Conservation (phyloP, 2,329 filamentous ascomycete genomes). For the Alternaria solani region DNA sequence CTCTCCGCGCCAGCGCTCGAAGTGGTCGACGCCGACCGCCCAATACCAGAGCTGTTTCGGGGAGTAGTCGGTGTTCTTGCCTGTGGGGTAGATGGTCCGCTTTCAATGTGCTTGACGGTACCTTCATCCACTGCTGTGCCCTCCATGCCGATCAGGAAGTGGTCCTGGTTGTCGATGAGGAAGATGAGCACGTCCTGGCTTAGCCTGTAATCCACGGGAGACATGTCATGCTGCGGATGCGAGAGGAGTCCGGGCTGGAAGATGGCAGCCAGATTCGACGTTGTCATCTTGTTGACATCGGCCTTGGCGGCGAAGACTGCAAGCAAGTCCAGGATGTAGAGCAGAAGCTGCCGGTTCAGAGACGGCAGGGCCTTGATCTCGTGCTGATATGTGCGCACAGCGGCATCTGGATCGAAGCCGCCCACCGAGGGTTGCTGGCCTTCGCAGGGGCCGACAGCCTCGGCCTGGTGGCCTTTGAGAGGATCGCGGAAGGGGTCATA, state of each 20-base stretch:
- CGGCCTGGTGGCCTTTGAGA: slow-evolving; percentile 72
- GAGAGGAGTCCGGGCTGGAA: slow-evolving; percentile 97
- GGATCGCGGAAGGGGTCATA: slow-evolving; percentile 92
- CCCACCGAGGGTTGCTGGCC: slow-evolving; percentile 72
- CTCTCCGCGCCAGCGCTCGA: slow-evolving; percentile 85
- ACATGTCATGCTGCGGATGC: slow-evolving; percentile 94
- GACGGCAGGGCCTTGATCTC: slow-evolving; percentile 93
- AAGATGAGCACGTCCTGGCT: slow-evolving; percentile 98
- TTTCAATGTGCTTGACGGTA: slow-evolving; percentile 72
- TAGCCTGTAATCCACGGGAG: slow-evolving; percentile 88
- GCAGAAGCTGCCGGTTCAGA: slow-evolving; percentile 88
- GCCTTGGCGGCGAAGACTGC: slow-evolving; percentile 98
- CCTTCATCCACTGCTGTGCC: slow-evolving; percentile 96
- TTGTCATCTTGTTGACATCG: slow-evolving; percentile 96
- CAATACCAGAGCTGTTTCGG: slow-evolving; percentile 65
- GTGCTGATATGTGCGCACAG: slow-evolving; percentile 83
- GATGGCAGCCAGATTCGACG: slow-evolving; percentile 91
- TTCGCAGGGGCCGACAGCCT: slow-evolving; percentile 73
- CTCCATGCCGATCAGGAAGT: slow-evolving; percentile 98
- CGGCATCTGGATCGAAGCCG: slow-evolving; percentile 75
- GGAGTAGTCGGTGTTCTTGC: slow-evolving; percentile 59
- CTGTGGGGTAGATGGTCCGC: slow-evolving; percentile 66
- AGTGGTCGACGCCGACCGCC: slow-evolving; percentile 73
- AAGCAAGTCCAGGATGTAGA: slow-evolving; percentile 94
- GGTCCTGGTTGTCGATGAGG: slow-evolving; percentile 96